Conservation (phyloP, 805 yeast genomes). For the Soucietia sequanensis region DNA sequence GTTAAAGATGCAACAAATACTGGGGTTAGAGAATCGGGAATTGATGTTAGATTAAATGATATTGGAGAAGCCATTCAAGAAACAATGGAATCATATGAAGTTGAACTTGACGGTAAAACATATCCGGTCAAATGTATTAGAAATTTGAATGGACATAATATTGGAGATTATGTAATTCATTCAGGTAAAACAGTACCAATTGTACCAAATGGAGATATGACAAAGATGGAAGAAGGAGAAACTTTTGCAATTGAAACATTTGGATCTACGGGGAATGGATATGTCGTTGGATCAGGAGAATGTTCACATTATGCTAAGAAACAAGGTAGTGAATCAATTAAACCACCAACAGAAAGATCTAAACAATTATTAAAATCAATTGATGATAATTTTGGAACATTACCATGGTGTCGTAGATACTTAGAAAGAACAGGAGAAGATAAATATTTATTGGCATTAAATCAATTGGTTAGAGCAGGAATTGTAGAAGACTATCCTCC, state of each 20-base stretch:
- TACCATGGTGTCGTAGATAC: slow-evolving; percentile 96
- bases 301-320: slow-evolving; percentile 87
- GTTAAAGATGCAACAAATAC: slow-evolving; percentile 93
- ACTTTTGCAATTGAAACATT: slow-evolving; percentile 97
- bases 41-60: slow-evolving; percentile 91
- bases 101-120: slow-evolving; percentile 83
- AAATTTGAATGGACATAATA: slow-evolving; percentile 93
- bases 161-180: slow-evolving; percentile 80
- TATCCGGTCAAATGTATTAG: slow-evolving; percentile 86
- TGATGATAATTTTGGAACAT: slow-evolving; percentile 82
- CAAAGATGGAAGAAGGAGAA: slow-evolving; percentile 99
- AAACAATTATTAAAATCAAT: slow-evolving; percentile 67
- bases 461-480: slow-evolving; percentile 80
- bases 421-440: slow-evolving; percentile 90
- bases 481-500: slow-evolving; percentile 95
- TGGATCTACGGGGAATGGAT: slow-evolving; percentile 95
- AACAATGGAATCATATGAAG: slow-evolving; percentile 94
- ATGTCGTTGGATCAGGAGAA: slow-evolving; percentile 83
- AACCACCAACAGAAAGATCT: slow-evolving; percentile 64
- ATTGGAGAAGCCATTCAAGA: slow-evolving; percentile 96
- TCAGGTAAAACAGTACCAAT: slow-evolving; percentile 97
- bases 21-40: slow-evolving; percentile 90
- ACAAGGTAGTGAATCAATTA: slow-evolving; percentile 37
- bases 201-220: slow-evolving; percentile 86
- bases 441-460: slow-evolving; percentile 83